A percentile compares a stretch with the other conserved stretches of the same genome.
phyloP scores from a whole-genome alignment of 2,329 filamentous ascomycete genomes.

The Aspergillus sp. region DNA sequence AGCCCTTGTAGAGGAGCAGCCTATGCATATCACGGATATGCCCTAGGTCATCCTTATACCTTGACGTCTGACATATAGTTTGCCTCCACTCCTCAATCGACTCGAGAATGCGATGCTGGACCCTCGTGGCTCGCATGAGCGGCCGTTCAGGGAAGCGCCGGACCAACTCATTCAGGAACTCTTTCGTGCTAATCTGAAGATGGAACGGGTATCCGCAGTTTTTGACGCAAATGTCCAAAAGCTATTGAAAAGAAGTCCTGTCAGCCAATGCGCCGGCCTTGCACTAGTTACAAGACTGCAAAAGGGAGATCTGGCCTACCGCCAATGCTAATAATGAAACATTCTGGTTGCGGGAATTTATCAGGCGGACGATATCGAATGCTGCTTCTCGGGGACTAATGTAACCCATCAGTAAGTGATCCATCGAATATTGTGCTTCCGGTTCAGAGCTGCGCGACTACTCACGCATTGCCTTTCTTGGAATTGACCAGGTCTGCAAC shows the following conservation, averaged over 20 bases:
- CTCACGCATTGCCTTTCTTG: constrained; percentile 87
- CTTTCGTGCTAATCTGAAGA: constrained; percentile 96
- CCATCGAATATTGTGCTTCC: neutral
- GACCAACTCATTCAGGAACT: constrained; percentile 97
- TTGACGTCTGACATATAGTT: constrained; percentile 96
- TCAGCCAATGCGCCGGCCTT: constrained; percentile 15
- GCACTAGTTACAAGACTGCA: constrained; percentile 2
- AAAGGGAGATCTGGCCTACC: constrained; percentile 41
- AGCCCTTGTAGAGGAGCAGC: constrained; percentile 93
- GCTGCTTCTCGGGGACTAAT: constrained; percentile 83
- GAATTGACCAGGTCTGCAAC: constrained; percentile 94
- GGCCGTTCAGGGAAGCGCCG: constrained; percentile 93
- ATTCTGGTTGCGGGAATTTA: constrained; percentile 97
- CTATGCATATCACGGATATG: constrained; percentile 98
- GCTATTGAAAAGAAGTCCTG: constrained; percentile 39
- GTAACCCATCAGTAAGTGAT: constrained; percentile 24
- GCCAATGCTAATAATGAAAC: constrained; percentile 84
- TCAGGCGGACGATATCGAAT: constrained; percentile 84
- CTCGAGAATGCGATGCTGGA: constrained; percentile 90
- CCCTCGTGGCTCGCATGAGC: constrained; percentile 78
- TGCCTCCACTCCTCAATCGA: constrained; percentile 97
- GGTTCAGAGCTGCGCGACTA: constrained; percentile 11
- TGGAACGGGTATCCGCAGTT: constrained; percentile 99
- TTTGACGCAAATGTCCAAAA: constrained; percentile 98
- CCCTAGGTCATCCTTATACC: constrained; percentile 95